phyloP scores from a whole-genome alignment of 106 monocot species.

The Vanilla planifolia region DNA sequence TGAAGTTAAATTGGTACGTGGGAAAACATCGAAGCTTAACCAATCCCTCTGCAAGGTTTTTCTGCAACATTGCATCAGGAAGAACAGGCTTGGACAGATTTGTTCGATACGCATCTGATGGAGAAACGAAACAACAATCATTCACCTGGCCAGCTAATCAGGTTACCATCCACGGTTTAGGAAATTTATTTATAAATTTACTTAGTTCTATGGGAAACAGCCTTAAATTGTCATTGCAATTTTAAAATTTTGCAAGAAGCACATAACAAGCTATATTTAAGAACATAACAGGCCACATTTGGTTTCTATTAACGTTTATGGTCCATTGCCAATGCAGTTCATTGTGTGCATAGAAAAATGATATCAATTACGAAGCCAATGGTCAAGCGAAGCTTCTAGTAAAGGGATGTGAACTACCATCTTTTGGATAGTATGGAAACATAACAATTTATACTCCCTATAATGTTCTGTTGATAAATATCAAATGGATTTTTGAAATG shows the following conservation, averaged over 20 bases:
- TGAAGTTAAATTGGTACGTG: constrained; percentile 6
- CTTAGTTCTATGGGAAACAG: not conserved
- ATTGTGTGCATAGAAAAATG: not conserved
- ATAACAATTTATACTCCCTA: too few species aligned
- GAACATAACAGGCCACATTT: too few species aligned
- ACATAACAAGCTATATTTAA: too few species aligned
- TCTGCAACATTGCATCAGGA: constrained; percentile 18
- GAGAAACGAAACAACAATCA: constrained; percentile 23
- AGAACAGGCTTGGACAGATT: constrained; percentile 17
- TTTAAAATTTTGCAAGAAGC: constrained; percentile 3
- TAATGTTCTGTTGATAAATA: too few species aligned
- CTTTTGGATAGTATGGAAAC: too few species aligned
- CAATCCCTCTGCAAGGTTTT: constrained; percentile 10
- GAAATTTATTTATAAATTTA: constrained; percentile 3
- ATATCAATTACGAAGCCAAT: too few species aligned
- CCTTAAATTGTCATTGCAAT: not conserved
- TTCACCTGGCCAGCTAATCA: constrained; percentile 48
- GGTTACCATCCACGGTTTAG: constrained; percentile 11
- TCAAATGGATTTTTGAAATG: too few species aligned
- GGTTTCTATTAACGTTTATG: not conserved
- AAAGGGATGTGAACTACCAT: too few species aligned
- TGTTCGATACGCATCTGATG: constrained; percentile 21
- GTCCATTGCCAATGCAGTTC: not conserved
- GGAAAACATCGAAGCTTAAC: constrained; percentile 7
- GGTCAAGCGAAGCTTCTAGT: too few species aligned